Conservation (phyloP, 2,329 filamentous ascomycete species). For the Lachnellula arida region DNA sequence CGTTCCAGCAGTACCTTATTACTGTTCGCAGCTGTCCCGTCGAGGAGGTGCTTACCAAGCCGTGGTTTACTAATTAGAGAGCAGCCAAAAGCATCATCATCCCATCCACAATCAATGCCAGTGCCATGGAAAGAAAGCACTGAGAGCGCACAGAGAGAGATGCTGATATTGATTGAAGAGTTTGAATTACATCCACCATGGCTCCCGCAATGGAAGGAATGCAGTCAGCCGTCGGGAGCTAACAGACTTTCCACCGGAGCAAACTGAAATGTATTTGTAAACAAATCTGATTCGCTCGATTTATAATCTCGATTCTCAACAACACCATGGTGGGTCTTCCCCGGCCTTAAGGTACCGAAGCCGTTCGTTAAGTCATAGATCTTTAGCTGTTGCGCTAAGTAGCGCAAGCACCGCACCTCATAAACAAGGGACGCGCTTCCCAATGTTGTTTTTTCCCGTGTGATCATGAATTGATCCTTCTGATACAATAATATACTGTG, state of each 20-base stretch:
- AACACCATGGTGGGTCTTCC: neutral
- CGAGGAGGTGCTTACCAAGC: no score
- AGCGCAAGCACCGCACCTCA: neutral
- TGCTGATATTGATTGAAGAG: no score
- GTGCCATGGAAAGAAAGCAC: no score
- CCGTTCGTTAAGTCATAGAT: neutral
- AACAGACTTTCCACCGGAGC: neutral
- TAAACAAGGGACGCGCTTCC: neutral
- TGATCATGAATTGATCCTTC: neutral
- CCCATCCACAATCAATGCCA: no score
- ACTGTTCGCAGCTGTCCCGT: no score
- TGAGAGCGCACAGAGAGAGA: no score
- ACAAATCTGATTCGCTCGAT: neutral
- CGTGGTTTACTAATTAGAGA: no score
- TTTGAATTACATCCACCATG: no score
- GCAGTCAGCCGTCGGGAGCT: no score
- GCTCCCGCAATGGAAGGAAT: no score
- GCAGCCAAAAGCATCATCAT: no score
- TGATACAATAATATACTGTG: neutral
- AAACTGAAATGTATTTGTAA: neutral
- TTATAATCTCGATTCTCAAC: neutral
- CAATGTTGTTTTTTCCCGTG: neutral
- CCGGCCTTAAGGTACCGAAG: neutral
- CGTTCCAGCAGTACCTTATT: no score
- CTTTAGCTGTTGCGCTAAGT: neutral